phyloP scores from a whole-genome alignment of 345 rosid genomes.

The Pugionium dolabratum region DNA sequence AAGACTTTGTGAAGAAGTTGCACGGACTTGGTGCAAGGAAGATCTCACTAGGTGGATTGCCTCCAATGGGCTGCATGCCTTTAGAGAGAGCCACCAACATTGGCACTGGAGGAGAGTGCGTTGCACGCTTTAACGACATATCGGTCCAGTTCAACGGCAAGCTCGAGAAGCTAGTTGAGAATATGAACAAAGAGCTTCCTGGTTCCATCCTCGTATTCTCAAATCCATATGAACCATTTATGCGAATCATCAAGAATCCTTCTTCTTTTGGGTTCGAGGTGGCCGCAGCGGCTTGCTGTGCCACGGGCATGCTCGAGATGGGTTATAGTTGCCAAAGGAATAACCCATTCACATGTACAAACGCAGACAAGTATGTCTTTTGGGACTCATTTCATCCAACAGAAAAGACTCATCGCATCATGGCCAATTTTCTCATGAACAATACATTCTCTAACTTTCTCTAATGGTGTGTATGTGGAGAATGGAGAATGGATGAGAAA shows the following conservation, averaged over 20 bases:
- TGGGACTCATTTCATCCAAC: constrained; percentile 85
- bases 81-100: constrained; percentile 59
- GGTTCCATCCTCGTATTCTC: constrained; percentile 50
- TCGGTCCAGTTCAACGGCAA: constrained; percentile 54
- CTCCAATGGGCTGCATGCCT: constrained; percentile 75
- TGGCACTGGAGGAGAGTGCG: constrained; percentile 44
- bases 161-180: constrained; percentile 37
- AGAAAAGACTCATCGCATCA: constrained; percentile 55
- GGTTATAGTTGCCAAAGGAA: constrained; percentile 58
- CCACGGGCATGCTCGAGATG: constrained; percentile 81
- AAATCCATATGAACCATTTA: constrained; percentile 44
- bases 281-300: constrained; percentile 58
- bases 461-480: not conserved
- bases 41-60: constrained; percentile 60
- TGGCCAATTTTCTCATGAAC: constrained; percentile 51
- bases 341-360: constrained; percentile 49
- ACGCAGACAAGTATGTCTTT: constrained; percentile 65
- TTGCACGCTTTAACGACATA: constrained; percentile 46
- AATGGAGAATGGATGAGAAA: no score
- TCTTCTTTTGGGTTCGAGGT: constrained; percentile 56
- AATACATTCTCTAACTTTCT: constrained; percentile 42
- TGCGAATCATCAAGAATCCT: constrained; percentile 47
- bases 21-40: constrained; percentile 57
- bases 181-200: constrained; percentile 47
- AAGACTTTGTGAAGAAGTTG: constrained; percentile 44